A percentile compares a stretch with the other conserved stretches of the same genome.
These are phyloP conservation scores for Terfezia boudieri DNA, from an alignment of 495 filamentous ascomycete species.

Conservation along the genomic window DNA sequence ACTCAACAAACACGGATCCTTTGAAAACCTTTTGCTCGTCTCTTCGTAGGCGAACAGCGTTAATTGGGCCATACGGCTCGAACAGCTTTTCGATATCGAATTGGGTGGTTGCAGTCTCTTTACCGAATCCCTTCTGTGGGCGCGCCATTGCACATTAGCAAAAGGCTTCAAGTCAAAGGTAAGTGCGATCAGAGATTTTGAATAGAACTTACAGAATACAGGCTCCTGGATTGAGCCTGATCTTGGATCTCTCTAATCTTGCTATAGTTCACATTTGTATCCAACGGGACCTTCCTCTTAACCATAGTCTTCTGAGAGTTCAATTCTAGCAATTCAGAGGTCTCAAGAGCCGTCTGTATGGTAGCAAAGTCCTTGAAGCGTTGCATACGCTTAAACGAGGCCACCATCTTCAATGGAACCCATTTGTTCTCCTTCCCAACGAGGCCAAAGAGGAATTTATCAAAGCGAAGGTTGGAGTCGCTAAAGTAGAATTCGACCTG, in stretches of 20 bases:
- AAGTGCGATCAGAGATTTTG: background rate
- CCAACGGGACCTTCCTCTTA: conserved; percentile 48
- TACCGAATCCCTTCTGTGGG: conserved; percentile 59
- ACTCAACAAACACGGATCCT: conserved; percentile 88
- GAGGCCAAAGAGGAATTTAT: conserved; percentile 61
- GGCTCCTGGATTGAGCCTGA: conserved; percentile 33
- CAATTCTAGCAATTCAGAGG: conserved; percentile 41
- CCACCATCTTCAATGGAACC: conserved; percentile 49
- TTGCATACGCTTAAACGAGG: conserved; percentile 80
- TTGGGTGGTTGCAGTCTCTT: conserved; percentile 55
- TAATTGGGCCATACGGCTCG: conserved; percentile 50
- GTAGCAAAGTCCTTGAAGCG: conserved; percentile 66
- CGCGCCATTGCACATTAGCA: background rate
- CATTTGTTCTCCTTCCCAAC: conserved; percentile 59
- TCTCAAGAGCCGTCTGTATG: conserved; percentile 59
- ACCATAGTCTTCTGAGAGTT: conserved; percentile 37
- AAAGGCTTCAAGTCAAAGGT: background rate
- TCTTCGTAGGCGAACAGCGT: conserved; percentile 73
- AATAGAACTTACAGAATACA: conserved; percentile 31
- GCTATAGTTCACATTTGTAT: conserved; percentile 24
- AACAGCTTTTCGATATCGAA: conserved; percentile 89
- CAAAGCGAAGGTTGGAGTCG: conserved; percentile 68
- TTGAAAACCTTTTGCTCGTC: conserved; percentile 52
- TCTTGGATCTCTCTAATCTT: conserved; percentile 30
- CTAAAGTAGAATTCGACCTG: conserved; percentile 99